Conservation (phyloP, 1,284 basidiomycete species). For the Austroboletus novae-zelandiae region DNA sequence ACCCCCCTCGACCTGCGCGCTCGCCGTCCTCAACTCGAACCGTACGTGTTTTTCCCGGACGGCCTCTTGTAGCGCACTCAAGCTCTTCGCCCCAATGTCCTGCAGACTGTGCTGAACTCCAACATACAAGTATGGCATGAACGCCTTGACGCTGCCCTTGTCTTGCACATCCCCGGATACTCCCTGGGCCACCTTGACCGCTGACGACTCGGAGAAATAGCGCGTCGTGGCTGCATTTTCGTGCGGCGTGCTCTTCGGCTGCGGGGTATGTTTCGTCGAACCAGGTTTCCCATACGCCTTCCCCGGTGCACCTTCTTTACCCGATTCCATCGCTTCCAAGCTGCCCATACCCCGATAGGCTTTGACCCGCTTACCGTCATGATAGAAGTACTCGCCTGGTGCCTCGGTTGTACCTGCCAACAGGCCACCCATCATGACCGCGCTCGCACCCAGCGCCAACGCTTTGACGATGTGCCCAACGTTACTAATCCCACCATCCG, state of each 20-base stretch:
- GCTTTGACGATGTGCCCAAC: conserved; percentile 99
- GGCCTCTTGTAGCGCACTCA: conserved; percentile 60
- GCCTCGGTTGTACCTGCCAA: conserved; percentile 97
- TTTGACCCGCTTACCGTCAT: conserved; percentile 98
- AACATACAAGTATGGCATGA: conserved; percentile 89
- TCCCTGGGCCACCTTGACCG: conserved; percentile 97
- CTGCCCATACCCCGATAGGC: conserved; percentile 99
- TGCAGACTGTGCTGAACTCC: conserved; percentile 97
- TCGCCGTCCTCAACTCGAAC: conserved; percentile 94
- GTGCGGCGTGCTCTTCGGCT: conserved; percentile 47
- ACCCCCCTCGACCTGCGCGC: conserved; percentile 94
- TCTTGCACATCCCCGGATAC: conserved; percentile 97
- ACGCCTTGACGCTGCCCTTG: conserved; percentile 91
- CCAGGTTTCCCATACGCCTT: conserved; percentile 33
- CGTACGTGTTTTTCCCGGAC: conserved; percentile 71
- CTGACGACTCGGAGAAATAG: conserved; percentile 95
- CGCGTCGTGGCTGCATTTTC: conserved; percentile 97
- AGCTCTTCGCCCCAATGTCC: conserved; percentile 82
- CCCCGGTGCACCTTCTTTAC: conserved; percentile 44
- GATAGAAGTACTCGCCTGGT: conserved; percentile 98
- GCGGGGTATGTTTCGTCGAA: conserved; percentile 47
- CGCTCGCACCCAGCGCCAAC: conserved; percentile 87
- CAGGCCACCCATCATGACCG: conserved; percentile 98
- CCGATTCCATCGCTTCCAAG: conserved; percentile 94
- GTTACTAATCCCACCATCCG: conserved; percentile 96